These are phyloP conservation scores for Pseudocercospora fijiensis DNA, from an alignment of 2,329 filamentous ascomycete genomes.

Conservation along the genomic window DNA sequence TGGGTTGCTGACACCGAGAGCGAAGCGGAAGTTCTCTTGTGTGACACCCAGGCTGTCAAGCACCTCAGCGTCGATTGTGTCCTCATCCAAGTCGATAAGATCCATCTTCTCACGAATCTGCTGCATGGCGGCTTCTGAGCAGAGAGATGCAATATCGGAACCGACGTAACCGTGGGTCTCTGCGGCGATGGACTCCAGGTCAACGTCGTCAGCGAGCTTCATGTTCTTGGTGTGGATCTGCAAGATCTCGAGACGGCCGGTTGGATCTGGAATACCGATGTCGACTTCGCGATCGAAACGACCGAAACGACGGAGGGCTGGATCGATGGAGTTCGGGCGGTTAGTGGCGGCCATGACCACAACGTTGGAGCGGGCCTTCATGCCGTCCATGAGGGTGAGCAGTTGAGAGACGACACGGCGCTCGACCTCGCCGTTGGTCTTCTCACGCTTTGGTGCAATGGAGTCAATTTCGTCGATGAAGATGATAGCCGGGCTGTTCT, in stretches of 20 bases:
- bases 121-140: slow-evolving; percentile 99
- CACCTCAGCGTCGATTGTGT: slow-evolving; percentile 98
- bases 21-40: slow-evolving; percentile 99
- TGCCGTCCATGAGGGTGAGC: slow-evolving; percentile 96
- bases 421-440: slow-evolving; percentile 99
- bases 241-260: slow-evolving; percentile 96
- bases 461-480: slow-evolving; percentile 99
- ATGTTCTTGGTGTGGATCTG: slow-evolving; percentile 99
- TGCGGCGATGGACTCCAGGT: slow-evolving; percentile 91
- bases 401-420: slow-evolving; percentile 97
- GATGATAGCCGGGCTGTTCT: slow-evolving; percentile 98
- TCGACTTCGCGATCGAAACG: slow-evolving; percentile 99
- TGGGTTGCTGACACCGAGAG: slow-evolving; percentile 95
- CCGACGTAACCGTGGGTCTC: slow-evolving; percentile 99
- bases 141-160: slow-evolving; percentile 96
- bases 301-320: slow-evolving; percentile 93
- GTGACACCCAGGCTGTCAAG: slow-evolving; percentile 97
- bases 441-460: slow-evolving; percentile 98
- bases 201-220: slow-evolving; percentile 96
- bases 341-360: slow-evolving; percentile 99
- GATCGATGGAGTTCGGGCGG: slow-evolving; percentile 97
- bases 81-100: slow-evolving; percentile 96
- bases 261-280: slow-evolving; percentile 96
- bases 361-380: slow-evolving; percentile 98
- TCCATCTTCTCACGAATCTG: slow-evolving; percentile 99